Evolutionary conservation across 768 basidiomycete species (phyloP), one percentile per base, ranked within the genome.

Genomic region (Lactifluus piperatus): DNA sequence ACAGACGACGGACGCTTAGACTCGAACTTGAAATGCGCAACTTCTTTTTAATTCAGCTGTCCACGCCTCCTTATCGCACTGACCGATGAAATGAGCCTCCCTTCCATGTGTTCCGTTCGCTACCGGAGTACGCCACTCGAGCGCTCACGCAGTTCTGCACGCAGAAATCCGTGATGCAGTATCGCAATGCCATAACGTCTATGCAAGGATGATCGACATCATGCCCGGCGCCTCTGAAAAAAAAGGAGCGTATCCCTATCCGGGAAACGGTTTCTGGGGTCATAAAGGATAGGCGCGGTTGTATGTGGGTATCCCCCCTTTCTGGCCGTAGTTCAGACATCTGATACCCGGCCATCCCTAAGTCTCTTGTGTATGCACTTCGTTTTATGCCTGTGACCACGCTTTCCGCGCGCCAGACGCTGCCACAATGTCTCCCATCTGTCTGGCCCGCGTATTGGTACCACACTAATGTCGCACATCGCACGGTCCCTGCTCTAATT

Each of bases 361-460:
- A 71, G 72, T 79, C 58, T 80, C 78, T 2, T 74, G 75, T 62
- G 68, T 79, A 8, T 79, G 76, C 65, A 68, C 80, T 51, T 71
- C 72, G 2, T 68, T 80, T n/a, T 80, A 77, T 57, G 77, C 77
- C 3, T 75, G 74, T 57, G 78, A 80, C 60, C 75, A 79, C 32
- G 77, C 75, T 3, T 79, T 80, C 66, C 68, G 72, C 4, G 73
- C 74, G 75, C 29, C 76, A 77, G 57, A 74, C 77, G 13, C 69
- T 80, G 18, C 79, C 79, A 0, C 79, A 80, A 56, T 79, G 78
- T 58, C 70, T 80, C 8, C 79, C 79, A 3, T 79, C 77, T 4
- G 67, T 74, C 6, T 69, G 75, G 9, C 70, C 73, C 60, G 77
- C 79, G 26, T 65, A n/a, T n/a, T n/a, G n/a, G 75, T n/a, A 60